Base-by-base conservation (phyloP, 2,329 filamentous ascomycete genomes). In the Davidsoniella eucalypti region DNA sequence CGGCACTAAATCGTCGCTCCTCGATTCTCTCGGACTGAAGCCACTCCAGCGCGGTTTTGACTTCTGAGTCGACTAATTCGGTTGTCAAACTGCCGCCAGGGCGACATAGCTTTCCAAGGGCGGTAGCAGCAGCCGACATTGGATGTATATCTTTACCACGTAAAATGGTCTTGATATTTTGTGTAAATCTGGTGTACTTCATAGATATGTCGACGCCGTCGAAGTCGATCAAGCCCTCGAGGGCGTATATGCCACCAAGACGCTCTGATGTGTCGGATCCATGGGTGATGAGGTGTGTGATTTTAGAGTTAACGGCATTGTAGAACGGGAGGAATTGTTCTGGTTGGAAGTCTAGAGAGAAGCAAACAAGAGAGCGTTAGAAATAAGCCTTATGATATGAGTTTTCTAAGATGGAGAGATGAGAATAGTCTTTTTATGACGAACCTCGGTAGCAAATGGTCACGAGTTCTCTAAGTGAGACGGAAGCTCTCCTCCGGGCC, bases 31-130 rank as follows among this genome's bases (percentile, higher is more conserved):
- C 93, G 45, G 88, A 88, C 62, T 96, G 90, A 52, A 98, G 76
- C 85, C 88, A 96, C 67, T 98, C 92, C 49, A 98, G 72, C 2
- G 93, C 88, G 16, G 87, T 92, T 64, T 95, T 93, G 54, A 96
- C 88, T 65, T 98, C 90, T 50, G 87, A 90, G 61, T 98, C 92
- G 52, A 98, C 92, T 50, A 98, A 71, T 64, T 96, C 90, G 6
- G 90, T 93, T 42, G 94, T 94, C 55, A 96, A 72, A 29, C 92
- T 88, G 54, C 92, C 92, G 55, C 92, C 92, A 0, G 92, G 92
- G 57, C 86, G 82, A 54, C 90, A 94, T 53, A 98, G 75, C 61
- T 88, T 85, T 43, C 92, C 92, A 25, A 98, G 72, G 3, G 90
- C 88, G 57, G 84, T 79, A 40, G 92, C 88, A 4, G 93, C 92